These are phyloP conservation scores for Bjerkandera adusta DNA, from an alignment of 1,284 basidiomycete genomes.

Conservation along the genomic window DNA sequence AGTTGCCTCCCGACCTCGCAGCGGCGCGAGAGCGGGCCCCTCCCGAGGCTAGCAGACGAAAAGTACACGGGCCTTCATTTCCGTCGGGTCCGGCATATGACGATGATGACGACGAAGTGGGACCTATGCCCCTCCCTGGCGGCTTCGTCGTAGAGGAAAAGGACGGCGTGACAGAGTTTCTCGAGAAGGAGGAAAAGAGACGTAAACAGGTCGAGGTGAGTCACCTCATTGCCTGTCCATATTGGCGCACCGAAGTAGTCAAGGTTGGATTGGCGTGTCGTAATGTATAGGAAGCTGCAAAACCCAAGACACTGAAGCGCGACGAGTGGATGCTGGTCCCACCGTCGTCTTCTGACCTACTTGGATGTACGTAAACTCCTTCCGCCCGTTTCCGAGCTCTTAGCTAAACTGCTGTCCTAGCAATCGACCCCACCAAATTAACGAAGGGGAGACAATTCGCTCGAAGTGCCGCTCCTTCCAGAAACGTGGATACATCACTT, in stretches of 20 bases:
- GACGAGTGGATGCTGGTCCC: constrained; percentile 97
- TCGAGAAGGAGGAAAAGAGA: constrained; percentile 78
- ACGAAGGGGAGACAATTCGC: constrained; percentile 74
- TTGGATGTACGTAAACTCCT: constrained; percentile 56
- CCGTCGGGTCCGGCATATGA: constrained; percentile 41
- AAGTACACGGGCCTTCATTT: constrained; percentile 37
- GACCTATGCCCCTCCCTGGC: constrained; percentile 67
- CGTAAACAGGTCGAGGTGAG: constrained; percentile 63
- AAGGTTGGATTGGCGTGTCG: constrained; percentile 5
- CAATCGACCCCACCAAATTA: constrained; percentile 70
- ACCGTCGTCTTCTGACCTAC: constrained; percentile 73
- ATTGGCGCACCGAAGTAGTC: constrained; percentile 11
- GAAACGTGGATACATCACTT: constrained; percentile 55
- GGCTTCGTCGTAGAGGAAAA: constrained; percentile 35
- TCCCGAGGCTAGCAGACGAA: constrained; percentile 23
- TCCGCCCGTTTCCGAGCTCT: not conserved
- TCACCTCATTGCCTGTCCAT: not conserved
- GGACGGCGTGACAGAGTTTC: constrained; percentile 73
- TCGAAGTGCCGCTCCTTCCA: constrained; percentile 49
- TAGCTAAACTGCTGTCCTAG: constrained; percentile 26
- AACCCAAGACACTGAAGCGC: constrained; percentile 73
- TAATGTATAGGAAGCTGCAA: constrained; percentile 54
- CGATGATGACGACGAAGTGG: constrained; percentile 73
- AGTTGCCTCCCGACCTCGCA: constrained; percentile 60
- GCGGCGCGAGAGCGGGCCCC: constrained; percentile 35